Conservation (phyloP, 352 stramenopile species). For the Globisporangium spinosum region DNA sequence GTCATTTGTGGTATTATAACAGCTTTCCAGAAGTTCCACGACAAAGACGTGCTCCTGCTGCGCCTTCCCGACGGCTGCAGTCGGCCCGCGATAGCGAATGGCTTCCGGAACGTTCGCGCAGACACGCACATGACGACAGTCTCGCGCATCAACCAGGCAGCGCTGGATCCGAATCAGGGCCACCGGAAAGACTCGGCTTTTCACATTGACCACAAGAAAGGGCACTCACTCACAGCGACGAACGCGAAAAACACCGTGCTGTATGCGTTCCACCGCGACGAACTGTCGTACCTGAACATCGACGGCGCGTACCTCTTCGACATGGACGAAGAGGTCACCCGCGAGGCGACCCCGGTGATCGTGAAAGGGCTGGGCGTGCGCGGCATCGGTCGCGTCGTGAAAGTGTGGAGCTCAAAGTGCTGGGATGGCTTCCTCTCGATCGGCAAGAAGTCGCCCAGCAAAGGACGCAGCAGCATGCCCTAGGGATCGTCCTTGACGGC, state of each 20-base stretch:
- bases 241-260: conserved; percentile 29
- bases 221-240: conserved; percentile 16
- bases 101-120: conserved; percentile 39
- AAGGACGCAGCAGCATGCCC: conserved; percentile 11
- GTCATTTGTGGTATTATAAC: neutral
- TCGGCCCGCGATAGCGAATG: conserved; percentile 36
- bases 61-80: conserved; percentile 42
- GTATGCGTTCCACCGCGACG: conserved; percentile 63
- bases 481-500: neutral
- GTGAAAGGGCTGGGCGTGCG: conserved; percentile 54
- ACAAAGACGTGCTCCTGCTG: conserved; percentile 58
- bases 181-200: conserved; percentile 4
- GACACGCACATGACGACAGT: conserved; percentile 42
- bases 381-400: conserved; percentile 25
- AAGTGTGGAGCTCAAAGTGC: conserved; percentile 17
- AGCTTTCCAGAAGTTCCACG: conserved; percentile 57
- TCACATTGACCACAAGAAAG: neutral
- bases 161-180: conserved; percentile 20
- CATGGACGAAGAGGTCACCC: conserved; percentile 29
- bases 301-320: conserved; percentile 31
- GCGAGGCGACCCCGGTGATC: conserved; percentile 30
- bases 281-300: conserved; percentile 50
- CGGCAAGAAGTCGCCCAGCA: conserved; percentile 10
- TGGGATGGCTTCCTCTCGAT: conserved; percentile 11
- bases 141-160: conserved; percentile 27